These are phyloP conservation scores for Symbiodinium pilosum DNA, from an alignment of 73 alveolate species.

Conservation along the genomic window DNA sequence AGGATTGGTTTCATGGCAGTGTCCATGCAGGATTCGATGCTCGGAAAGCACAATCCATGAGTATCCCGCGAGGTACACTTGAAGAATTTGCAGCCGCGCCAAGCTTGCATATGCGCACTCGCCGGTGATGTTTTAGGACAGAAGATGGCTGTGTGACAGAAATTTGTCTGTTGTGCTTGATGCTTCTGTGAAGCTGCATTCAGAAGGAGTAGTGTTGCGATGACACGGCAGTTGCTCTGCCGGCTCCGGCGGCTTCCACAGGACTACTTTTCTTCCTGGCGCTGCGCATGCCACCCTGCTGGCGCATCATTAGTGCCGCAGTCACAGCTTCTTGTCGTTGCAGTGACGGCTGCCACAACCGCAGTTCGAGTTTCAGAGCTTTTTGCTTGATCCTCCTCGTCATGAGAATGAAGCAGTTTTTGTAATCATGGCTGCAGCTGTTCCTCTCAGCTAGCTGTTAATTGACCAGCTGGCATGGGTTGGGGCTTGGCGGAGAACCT, in stretches of 20 bases:
- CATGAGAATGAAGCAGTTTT: no score
- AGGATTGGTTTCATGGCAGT: no score
- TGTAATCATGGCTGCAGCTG: no score
- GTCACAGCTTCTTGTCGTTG: no score
- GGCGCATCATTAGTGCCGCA: slow-evolving; percentile 31
- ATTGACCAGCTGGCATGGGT: no score
- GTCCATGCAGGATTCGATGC: no score
- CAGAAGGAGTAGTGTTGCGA: neutral
- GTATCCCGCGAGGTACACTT: neutral
- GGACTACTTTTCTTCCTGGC: slow-evolving; percentile 33
- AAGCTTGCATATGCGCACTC: neutral
- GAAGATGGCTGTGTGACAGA: neutral
- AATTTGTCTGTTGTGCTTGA: neutral
- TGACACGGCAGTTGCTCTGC: neutral
- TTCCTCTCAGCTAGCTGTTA: no score
- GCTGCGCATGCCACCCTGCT: slow-evolving; percentile 32
- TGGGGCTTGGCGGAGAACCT: no score
- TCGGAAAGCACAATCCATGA: no score
- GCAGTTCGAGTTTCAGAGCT: no score
- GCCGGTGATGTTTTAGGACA: slow-evolving; percentile 18
- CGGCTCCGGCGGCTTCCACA: neutral
- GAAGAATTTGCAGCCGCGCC: neutral
- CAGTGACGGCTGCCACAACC: no score
- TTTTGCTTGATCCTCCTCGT: no score
- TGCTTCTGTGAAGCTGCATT: neutral